These are phyloP conservation scores for Groenewaldozyma sp. DNA, from an alignment of 1,139 yeast species.

Conservation along the genomic window DNA sequence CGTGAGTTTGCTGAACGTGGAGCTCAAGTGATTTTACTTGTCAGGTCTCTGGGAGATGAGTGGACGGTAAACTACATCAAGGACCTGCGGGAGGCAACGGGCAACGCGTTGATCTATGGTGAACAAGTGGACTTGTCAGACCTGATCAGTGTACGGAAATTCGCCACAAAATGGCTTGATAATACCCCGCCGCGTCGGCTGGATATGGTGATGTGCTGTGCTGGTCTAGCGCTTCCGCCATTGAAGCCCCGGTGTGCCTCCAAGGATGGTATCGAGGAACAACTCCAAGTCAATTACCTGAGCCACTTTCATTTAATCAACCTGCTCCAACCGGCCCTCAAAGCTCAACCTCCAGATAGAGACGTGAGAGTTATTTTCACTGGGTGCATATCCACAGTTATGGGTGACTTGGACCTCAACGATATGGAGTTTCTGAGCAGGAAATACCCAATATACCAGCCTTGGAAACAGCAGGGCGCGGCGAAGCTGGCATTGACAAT, in stretches of 20 bases:
- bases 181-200: constrained; percentile 82
- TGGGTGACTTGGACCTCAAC: constrained; percentile 54
- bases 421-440: constrained; percentile 62
- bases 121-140: constrained; percentile 79
- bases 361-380: constrained; percentile 76
- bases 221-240: constrained; percentile 71
- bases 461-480: constrained; percentile 74
- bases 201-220: constrained; percentile 83
- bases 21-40: constrained; percentile 75
- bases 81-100: constrained; percentile 60
- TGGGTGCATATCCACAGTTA: constrained; percentile 65
- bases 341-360: constrained; percentile 88
- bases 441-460: constrained; percentile 50
- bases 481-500: constrained; percentile 69
- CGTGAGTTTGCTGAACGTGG: constrained; percentile 69
- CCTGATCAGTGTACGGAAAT: constrained; percentile 68
- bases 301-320: constrained; percentile 75
- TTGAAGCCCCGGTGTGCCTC: constrained; percentile 54
- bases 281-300: constrained; percentile 73
- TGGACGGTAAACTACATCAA: constrained; percentile 78
- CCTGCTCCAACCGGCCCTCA: constrained; percentile 66
- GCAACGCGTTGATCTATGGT: constrained; percentile 71
- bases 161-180: constrained; percentile 92
- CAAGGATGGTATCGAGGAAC: constrained; percentile 74
- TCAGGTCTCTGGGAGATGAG: constrained; percentile 44